Evolutionary conservation across 2,329 filamentous ascomycete genomes (phyloP).

Genomic region (Chaetomium sp.): DNA sequence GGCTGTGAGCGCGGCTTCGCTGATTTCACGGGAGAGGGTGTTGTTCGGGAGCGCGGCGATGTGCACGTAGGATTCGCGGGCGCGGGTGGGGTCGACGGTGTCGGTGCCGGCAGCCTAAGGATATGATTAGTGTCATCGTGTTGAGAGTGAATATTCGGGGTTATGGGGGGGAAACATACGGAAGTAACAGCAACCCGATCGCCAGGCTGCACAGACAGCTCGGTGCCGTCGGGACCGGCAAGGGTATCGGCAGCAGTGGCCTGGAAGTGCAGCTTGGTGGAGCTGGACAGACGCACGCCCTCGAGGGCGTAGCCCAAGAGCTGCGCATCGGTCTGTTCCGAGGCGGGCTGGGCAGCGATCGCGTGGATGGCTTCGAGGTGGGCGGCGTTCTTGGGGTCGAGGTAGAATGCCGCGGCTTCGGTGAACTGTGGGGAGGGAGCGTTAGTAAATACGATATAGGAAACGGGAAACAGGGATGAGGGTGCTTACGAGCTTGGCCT

Average conservation of each 20-base stretch:
- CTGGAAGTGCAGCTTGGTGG: slow-evolving; percentile 50
- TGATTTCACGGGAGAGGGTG: slow-evolving; percentile 50
- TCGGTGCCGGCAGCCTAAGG: slow-evolving; percentile 59
- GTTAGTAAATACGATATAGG: slow-evolving; percentile 6
- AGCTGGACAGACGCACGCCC: slow-evolving; percentile 61
- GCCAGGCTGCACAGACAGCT: slow-evolving; percentile 47
- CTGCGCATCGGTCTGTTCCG: slow-evolving; percentile 53
- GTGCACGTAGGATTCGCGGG: slow-evolving; percentile 56
- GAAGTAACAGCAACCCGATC: slow-evolving; percentile 60
- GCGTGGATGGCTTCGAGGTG: slow-evolving; percentile 56
- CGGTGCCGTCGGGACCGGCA: slow-evolving; percentile 44
- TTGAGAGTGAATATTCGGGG: no score
- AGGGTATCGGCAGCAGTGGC: slow-evolving; percentile 41
- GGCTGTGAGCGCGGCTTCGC: slow-evolving; percentile 55
- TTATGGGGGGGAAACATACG: slow-evolving; percentile 35
- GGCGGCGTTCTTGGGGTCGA: slow-evolving; percentile 48
- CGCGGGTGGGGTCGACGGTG: slow-evolving; percentile 55
- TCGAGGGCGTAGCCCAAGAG: slow-evolving; percentile 67
- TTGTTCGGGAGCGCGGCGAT: slow-evolving; percentile 57
- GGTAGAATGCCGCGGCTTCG: slow-evolving; percentile 66
- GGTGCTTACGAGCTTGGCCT: slow-evolving; percentile 55
- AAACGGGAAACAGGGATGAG: background rate
- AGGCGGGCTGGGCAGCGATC: slow-evolving; percentile 48
- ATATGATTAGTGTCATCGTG: no score
- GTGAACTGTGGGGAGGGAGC: slow-evolving; percentile 47